Percentiles rank a stretch among this genome's conserved stretches.
Conservation (phyloP, 371 early-diverging fungal species). For the Mortierella polycephala region DNA sequence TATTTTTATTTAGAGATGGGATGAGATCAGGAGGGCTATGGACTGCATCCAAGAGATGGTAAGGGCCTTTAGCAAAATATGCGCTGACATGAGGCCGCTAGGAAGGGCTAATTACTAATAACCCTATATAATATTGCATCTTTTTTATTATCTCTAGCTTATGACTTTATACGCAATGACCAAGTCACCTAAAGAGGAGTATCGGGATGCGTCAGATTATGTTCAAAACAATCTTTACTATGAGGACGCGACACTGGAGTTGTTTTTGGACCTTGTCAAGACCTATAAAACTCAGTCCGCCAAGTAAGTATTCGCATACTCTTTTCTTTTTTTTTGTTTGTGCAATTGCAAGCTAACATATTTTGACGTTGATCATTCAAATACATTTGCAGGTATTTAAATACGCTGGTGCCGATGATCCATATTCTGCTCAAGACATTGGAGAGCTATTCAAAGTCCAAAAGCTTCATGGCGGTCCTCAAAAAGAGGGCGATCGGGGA, state of each 20-base stretch:
- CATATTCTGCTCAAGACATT: slow-evolving; percentile 72
- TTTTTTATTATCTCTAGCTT: slow-evolving; percentile 52
- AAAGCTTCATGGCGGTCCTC: slow-evolving; percentile 62
- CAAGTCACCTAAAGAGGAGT: slow-evolving; percentile 60
- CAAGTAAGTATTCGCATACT: slow-evolving; percentile 46
- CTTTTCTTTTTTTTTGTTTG: slow-evolving; percentile 8
- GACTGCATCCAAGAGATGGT: slow-evolving; percentile 76
- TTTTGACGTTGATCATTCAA: neutral
- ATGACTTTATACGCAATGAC: slow-evolving; percentile 64
- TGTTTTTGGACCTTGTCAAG: slow-evolving; percentile 62
- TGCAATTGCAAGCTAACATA: neutral
- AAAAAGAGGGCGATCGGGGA: slow-evolving; percentile 48
- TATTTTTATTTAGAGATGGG: slow-evolving; percentile 55
- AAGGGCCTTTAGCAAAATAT: slow-evolving; percentile 5
- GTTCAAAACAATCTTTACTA: slow-evolving; percentile 80
- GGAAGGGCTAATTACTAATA: neutral
- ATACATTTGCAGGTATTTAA: slow-evolving; percentile 60
- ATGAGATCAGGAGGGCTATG: slow-evolving; percentile 63
- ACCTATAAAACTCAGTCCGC: slow-evolving; percentile 60
- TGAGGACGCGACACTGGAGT: slow-evolving; percentile 71
- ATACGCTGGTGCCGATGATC: slow-evolving; percentile 62
- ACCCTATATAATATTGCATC: neutral
- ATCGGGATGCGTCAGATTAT: slow-evolving; percentile 67
- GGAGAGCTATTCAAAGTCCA: slow-evolving; percentile 66
- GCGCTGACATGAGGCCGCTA: too few relatives aligned